Conservation (phyloP, 2,329 filamentous ascomycete genomes). For the Tricladium varicosporioides region DNA sequence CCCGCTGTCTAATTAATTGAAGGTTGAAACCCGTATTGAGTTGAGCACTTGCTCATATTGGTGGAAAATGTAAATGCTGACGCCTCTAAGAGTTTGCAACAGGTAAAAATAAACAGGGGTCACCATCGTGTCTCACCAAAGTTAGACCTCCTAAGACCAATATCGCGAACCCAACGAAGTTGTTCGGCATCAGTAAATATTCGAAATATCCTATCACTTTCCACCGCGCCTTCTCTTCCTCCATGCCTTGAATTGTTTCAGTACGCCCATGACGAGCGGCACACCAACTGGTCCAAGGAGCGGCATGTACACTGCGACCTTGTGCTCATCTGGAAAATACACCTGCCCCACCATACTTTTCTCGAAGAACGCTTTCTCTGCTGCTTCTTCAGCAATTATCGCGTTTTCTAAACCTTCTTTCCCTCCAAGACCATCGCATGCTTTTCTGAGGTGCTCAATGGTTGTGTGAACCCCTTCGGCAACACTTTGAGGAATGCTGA, state of each 20-base stretch:
- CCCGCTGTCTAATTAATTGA: too few relatives aligned
- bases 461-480: conserved; percentile 81
- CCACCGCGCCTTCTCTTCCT: conserved; percentile 26
- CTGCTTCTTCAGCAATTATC: conserved; percentile 80
- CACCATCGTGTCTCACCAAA: too few relatives aligned
- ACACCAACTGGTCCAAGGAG: conserved; percentile 88
- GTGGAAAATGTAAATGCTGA: too few relatives aligned
- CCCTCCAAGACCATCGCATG: conserved; percentile 69
- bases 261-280: conserved; percentile 76
- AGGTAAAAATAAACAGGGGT: too few relatives aligned
- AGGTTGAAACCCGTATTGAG: too few relatives aligned
- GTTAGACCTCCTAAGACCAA: too few relatives aligned
- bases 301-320: conserved; percentile 92
- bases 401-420: conserved; percentile 74
- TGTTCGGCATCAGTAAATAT: too few relatives aligned
- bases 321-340: conserved; percentile 98
- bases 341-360: conserved; percentile 99
- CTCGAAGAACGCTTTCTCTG: conserved; percentile 94
- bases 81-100: too few relatives aligned
- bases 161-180: too few relatives aligned
- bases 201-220: too few relatives aligned
- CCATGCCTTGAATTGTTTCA: conserved; percentile 71
- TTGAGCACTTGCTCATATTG: too few relatives aligned
- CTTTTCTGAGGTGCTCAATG: conserved; percentile 71
- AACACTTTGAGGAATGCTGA: conserved; percentile 85